Base-by-base conservation (phyloP, 495 filamentous ascomycete species). In the Hapsidospora chrysogenum region DNA sequence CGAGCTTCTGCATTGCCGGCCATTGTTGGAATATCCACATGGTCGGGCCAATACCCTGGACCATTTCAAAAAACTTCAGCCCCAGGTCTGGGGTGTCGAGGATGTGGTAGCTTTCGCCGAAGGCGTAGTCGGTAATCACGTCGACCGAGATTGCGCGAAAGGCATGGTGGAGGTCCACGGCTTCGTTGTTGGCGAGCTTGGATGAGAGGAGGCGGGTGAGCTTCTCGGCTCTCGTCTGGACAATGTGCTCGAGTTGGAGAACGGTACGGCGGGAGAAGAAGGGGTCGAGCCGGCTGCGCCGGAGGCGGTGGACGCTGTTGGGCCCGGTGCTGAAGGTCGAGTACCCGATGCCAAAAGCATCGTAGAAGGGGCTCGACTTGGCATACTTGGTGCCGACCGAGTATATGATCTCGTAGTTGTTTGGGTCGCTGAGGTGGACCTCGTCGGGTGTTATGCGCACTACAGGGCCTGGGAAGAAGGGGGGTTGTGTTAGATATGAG, bases 91-190 rank as follows among this genome's bases (percentile, higher is more conserved):
- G 38, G 6, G 18, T 10, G 17, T 46, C 41, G 18, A 51, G 29
- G 21, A 46, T 48, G 22, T 50, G 27, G 17, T 44, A 54, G 35
- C 43, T 56, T 0, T 54, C 38, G 9, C 43, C 43, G 35, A 60
- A 64, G 0, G 47, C 52, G 37, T 61, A 65, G 30, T 60, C 60
- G 16, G 51, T 57, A 13, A 64, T 58, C 9, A 64, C 44, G 41
- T 68, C 63, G 2, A 56, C 43, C 1, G 55, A 47, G n/a, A 64
- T 38, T 4, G 54, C 47, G 19, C 52, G 46, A 36, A 51, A 44
- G 39, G 41, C 49, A 21, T 46, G 37, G 27, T 54, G 42, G n/a
- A 56, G 23, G 22, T 51, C 41, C 2, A 61, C 41, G 9, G 42
- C 31, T 9, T 44, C 20, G 3, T 32, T 43, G 16, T 32, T 15